Evolutionary conservation across 768 basidiomycete species (phyloP), one percentile per base, ranked within the genome.

Genomic region (Boletus subcaerulescens): DNA sequence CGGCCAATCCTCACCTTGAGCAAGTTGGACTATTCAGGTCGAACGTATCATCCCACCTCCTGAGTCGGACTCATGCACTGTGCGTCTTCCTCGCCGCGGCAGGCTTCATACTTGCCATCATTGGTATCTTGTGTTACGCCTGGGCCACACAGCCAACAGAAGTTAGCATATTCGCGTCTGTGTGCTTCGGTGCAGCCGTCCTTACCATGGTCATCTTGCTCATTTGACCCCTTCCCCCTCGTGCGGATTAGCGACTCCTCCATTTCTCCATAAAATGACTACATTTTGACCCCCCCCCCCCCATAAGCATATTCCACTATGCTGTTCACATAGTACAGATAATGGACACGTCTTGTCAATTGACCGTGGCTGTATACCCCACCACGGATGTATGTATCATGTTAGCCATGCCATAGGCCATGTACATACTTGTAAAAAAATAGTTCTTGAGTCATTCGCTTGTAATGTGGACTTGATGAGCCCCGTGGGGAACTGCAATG

Each of bases 51-150:
- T 63, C 61, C 10, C 76, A 80, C 56, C 66, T 85, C 24, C 73
- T 85, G 35, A 75, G 74, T 48, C 74, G 77, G 18, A 77, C 74
- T 32, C 82, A 84, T 51, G 56, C 71, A 24, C 65, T 84, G 5
- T 82, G 80, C 57, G 77, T 84, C 49, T 56, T 67, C 53, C 62
- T 81, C 7, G 71, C 83, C 13, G 67, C 72, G 9, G 38, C 73
- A 31, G 83, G 83, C 20, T 85, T 85, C 60, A 59, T 73, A 12
- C 70, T 85, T 17, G 78, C 78, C 3, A 67, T 83, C 24, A 60
- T 70, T 11, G 84, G 84, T 0, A 76, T 83, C 47, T 6, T 82
- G 5, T 76, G 76, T 58, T 82, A 77, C 55, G 72, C 78, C 3
- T 85, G 82, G 83, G 73, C 76, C 12, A 61, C 65, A 22, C 75